These are phyloP conservation scores for Candida maesae DNA, from an alignment of 805 yeast genomes.

Conservation along the genomic window DNA sequence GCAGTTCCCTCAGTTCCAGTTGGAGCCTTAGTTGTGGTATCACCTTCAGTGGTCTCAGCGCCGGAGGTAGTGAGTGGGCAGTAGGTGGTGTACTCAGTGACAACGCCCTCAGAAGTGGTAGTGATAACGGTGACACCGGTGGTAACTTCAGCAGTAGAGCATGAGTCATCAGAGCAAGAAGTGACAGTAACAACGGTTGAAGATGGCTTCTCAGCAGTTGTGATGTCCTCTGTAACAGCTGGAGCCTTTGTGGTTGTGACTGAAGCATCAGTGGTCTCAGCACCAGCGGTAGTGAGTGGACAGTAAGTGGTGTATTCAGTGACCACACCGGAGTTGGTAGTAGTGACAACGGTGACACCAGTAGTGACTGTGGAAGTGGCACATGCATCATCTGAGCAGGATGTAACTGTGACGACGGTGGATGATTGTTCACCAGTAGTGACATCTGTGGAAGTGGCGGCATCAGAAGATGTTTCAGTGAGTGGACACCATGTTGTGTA, in stretches of 20 bases:
- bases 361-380: slow-evolving; percentile 5
- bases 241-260: neutral
- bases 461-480: slow-evolving; percentile 4
- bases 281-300: neutral
- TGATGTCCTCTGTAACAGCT: too few species aligned
- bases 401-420: slow-evolving; percentile 11
- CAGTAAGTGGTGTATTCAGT: slow-evolving; percentile 35
- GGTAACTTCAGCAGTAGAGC: slow-evolving; percentile 26
- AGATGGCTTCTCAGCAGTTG: neutral
- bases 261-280: slow-evolving; percentile 17
- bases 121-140: slow-evolving; percentile 31
- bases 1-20: neutral
- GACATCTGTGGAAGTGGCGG: too few species aligned
- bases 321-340: slow-evolving; percentile 26
- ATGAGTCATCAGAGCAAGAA: slow-evolving; percentile 28
- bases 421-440: slow-evolving; percentile 10
- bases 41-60: neutral
- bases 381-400: slow-evolving; percentile 11
- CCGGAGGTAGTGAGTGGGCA: slow-evolving; percentile 5
- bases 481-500: slow-evolving; percentile 27
- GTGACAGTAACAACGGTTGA: slow-evolving; percentile 30
- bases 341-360: slow-evolving; percentile 14
- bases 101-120: slow-evolving; percentile 23
- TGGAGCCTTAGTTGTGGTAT: too few species aligned
- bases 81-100: slow-evolving; percentile 4